Evolutionary conservation across 208 protist species (phyloP), one percentile per base, ranked within the genome.

Genomic region (Crithidia sp.): DNA sequence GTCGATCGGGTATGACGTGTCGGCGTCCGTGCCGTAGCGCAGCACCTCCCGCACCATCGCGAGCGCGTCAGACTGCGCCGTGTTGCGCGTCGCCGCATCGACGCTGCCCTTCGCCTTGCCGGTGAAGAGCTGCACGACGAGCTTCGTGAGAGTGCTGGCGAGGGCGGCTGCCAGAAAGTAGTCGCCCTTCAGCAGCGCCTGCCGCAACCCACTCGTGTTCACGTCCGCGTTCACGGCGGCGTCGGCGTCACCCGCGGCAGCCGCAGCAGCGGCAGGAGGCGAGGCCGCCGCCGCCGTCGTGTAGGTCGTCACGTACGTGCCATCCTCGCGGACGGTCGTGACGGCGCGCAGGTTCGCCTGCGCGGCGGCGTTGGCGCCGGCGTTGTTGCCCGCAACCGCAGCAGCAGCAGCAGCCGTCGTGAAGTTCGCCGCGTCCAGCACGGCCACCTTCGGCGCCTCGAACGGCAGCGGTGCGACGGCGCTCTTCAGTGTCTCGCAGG

Each of bases 241-340:
- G n/a, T 59, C 60, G 60, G 60, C 63, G 52, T 56, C 28, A 55
- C 2, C 39, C 45, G 43, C 54, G 28, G 28, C 54, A 64, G 14
- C 56, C 43, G 44, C 55, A 2, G 37, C 37, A 54, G 44, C 59
- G 52, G 40, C 47, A 28, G 57, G 3, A 52, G 41, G 41, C 7
- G 64, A 68, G 40, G 66, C 67, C 41, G 73, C 55, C 52, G 70
- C 73, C 1, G 43, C 82, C 0, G 83, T 81, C 14, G 82, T 87
- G 79, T 90, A 96, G 41, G 88, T 87, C 2, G 93, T 98, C 45
- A 92, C 97, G 82, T 99, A 99, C 7, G 96, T 98, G 74, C 98
- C 98, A 57, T 96, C 89, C 73, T 96, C 91, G 40, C 83, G 87
- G 39, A 97, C 87, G 0, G 82, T 93, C 37, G 93, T 95, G 12